Evolutionary conservation across 2,329 filamentous ascomycete species (phyloP), one percentile per base, ranked within the genome.

Genomic region (Diaporthe velutina): DNA sequence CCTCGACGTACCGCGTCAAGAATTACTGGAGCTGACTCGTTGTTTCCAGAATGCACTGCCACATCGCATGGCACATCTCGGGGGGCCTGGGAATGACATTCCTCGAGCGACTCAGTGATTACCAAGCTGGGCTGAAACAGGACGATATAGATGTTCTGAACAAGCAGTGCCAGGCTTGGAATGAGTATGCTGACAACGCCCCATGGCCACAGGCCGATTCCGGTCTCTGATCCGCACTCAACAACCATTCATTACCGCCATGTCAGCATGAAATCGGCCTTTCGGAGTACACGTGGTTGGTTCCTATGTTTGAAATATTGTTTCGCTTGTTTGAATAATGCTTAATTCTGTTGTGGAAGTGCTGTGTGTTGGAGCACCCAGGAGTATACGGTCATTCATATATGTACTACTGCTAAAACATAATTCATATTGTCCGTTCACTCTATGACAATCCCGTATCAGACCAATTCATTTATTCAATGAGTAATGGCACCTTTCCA

Each of bases 61-160:
- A 76, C 28, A 76, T 76, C 30, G 75, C 75, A 2, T 76, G 75
- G 75, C 75, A 76, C 33, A 70, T 57, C 12, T 64, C 75, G 12
- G 75, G 61, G 28, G 75, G 75, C 2, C 50, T 76, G 19, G 70
- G 75, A 6, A 45, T 73, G 13, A 73, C 45, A 10, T 76, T 76
- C 70, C 57, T 76, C 12, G 75, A 76, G 66, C 45, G 68, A 17
- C 22, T 61, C 13, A 15, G 12, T 38, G 75, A 70, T 30, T 76
- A 70, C n/a, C 54, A 25, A 25, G 73, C 54, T n/a, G 61, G 61
- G 45, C 12, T 75, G 48, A 58, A 50, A 2, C 35, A 61, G 48
- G 28, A 45, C 19, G 75, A 76, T n/a, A 40, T 73, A 3, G 66
- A 72, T 40, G 70, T 50, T 12, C 70, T 76, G 33, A 73, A 73